phyloP scores from a whole-genome alignment of 768 basidiomycete species.

The Lactarius sp. region DNA sequence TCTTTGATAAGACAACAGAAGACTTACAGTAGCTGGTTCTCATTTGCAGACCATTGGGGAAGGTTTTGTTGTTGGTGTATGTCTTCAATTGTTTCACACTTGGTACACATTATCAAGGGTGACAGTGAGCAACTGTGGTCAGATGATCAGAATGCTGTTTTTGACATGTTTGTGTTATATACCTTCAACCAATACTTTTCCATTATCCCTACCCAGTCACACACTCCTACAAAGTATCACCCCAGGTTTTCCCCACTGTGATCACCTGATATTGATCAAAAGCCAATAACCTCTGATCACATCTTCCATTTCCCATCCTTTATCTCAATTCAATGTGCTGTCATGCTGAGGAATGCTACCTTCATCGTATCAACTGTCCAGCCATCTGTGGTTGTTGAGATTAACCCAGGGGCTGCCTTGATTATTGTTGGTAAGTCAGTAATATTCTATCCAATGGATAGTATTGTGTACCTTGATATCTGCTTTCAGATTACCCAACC shows the following conservation, averaged over 20 bases:
- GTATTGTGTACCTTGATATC: not conserved
- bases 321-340: not conserved
- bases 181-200: not conserved
- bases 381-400: not conserved
- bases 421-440: not conserved
- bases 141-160: not conserved
- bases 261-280: not conserved
- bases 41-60: not conserved
- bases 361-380: not conserved
- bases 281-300: not conserved
- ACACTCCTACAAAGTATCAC: not conserved
- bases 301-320: not conserved
- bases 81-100: not conserved
- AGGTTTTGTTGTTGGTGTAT: not conserved
- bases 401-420: not conserved
- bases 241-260: slow-evolving; percentile 6
- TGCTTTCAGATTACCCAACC: not conserved
- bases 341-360: not conserved
- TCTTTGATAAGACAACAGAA: not conserved
- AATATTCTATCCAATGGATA: no score
- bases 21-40: not conserved
- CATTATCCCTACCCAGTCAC: not conserved
- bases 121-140: not conserved
- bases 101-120: not conserved
- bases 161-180: not conserved